phyloP scores from a whole-genome alignment of 768 basidiomycete genomes.

The Lactarius hatsudake region DNA sequence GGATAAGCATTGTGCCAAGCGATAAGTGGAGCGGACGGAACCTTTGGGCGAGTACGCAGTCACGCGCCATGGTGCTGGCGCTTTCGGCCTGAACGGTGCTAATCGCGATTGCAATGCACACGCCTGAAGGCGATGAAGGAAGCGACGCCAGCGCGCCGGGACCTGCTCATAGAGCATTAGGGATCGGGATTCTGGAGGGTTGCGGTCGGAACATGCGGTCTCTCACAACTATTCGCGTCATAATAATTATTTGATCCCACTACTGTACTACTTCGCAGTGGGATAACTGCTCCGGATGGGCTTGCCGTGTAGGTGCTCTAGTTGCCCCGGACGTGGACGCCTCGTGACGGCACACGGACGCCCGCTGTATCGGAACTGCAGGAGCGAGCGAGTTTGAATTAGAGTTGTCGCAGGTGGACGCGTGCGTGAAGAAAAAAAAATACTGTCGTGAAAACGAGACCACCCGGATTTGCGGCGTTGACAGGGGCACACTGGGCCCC shows the following conservation, averaged over 20 bases:
- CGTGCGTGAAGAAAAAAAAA: neutral
- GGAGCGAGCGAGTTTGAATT: neutral
- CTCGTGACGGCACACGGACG: neutral
- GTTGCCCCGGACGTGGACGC: too few relatives aligned
- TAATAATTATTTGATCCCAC: neutral
- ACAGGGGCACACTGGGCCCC: neutral
- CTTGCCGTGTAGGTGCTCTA: neutral
- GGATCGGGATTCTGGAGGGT: neutral
- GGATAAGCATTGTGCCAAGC: too few relatives aligned
- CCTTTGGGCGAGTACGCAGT: neutral
- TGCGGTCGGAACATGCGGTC: neutral
- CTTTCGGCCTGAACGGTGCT: conserved; percentile 4
- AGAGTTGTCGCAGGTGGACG: neutral
- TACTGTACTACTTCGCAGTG: too few relatives aligned
- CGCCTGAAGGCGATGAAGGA: neutral
- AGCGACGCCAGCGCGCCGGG: neutral
- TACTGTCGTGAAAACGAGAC: neutral
- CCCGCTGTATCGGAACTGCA: neutral
- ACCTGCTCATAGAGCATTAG: neutral
- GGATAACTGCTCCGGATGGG: neutral
- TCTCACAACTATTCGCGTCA: neutral
- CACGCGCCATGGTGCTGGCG: neutral
- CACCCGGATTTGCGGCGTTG: neutral
- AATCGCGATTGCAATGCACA: neutral
- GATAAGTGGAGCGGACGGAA: neutral